These are phyloP conservation scores for Pichia kudriavzevii DNA, from an alignment of 1,139 yeast species.

Conservation along the genomic window DNA sequence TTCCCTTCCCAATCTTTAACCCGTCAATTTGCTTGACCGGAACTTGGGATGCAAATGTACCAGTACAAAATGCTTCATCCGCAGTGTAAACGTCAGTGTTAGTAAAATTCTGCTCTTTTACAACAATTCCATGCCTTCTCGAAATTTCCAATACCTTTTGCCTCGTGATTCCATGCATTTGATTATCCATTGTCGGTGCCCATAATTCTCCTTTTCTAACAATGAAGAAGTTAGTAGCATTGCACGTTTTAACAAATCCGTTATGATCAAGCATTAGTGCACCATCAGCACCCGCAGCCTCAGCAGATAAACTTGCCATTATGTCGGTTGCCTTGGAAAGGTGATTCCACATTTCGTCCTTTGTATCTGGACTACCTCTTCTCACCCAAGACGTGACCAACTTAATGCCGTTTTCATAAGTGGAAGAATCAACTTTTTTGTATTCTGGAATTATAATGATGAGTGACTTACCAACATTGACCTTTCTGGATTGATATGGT, in stretches of 20 bases:
- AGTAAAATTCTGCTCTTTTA: constrained; percentile 6
- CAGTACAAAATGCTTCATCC: constrained; percentile 9
- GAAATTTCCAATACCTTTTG: constrained; percentile 9
- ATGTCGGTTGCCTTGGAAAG: constrained; percentile 9
- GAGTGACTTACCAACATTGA: constrained; percentile 7
- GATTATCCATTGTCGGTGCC: constrained; percentile 10
- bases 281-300: constrained; percentile 9
- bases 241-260: constrained; percentile 11
- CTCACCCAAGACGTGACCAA: constrained; percentile 9
- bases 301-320: constrained; percentile 6
- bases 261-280: constrained; percentile 8
- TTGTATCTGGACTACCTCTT: constrained; percentile 9
- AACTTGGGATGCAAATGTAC: constrained; percentile 11
- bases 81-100: constrained; percentile 8
- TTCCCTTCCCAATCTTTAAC: constrained; percentile 3
- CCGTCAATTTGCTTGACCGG: constrained; percentile 8
- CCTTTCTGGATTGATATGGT: constrained; percentile 9
- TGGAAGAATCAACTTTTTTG: constrained; percentile 1
- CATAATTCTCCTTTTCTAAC: constrained; percentile 8
- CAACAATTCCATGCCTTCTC: constrained; percentile 3
- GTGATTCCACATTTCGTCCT: constrained; percentile 12
- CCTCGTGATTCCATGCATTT: constrained; percentile 12
- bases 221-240: constrained; percentile 9
- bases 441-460: constrained; percentile 9
- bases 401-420: constrained; percentile 5